phyloP scores from a whole-genome alignment of 208 protist species.

The Leishmania aethiopica region DNA sequence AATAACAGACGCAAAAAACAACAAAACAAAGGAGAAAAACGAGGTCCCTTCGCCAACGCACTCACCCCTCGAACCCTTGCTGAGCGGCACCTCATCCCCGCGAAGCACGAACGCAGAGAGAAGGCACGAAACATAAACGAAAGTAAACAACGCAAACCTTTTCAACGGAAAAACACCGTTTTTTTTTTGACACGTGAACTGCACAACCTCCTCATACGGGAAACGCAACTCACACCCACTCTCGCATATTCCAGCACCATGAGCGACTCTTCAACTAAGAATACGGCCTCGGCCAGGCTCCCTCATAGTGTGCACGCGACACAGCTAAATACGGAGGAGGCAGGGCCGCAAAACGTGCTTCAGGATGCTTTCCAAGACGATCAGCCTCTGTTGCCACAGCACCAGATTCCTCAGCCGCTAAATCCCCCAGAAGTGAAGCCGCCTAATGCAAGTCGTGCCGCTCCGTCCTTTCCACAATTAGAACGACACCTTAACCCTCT shows the following conservation, averaged over 20 bases:
- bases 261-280: neutral
- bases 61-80: neutral
- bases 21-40: neutral
- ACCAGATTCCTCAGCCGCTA: neutral
- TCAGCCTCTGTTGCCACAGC: neutral
- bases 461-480: neutral
- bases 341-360: neutral
- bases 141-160: too few relatives aligned
- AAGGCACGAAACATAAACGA: too few relatives aligned
- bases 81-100: neutral
- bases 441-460: neutral
- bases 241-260: neutral
- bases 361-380: neutral
- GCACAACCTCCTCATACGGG: neutral
- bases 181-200: too few relatives aligned
- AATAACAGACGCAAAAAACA: neutral
- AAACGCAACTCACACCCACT: neutral
- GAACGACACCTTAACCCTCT: neutral
- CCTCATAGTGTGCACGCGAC: neutral
- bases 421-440: accelerated
- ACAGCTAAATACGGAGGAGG: neutral
- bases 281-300: neutral
- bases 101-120: neutral
- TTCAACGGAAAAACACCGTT: too few relatives aligned
- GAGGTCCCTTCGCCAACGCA: neutral